Conservation (phyloP, 371 early-diverging fungal genomes). For the Zancudomyces culisetae region DNA sequence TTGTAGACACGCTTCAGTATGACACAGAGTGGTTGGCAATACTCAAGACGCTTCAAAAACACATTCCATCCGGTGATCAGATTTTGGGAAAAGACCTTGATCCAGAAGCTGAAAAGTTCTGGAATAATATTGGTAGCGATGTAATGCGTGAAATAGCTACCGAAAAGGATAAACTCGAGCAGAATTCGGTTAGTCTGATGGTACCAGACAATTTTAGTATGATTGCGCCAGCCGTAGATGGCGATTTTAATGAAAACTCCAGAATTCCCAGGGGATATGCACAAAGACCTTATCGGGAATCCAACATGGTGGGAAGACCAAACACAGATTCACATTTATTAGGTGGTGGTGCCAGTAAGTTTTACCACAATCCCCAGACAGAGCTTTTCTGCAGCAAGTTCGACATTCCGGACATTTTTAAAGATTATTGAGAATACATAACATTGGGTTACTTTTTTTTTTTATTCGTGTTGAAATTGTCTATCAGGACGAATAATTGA, state of each 20-base stretch:
- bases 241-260: neutral
- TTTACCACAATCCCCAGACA: neutral
- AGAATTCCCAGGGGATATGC: neutral
- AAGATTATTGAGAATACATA: neutral
- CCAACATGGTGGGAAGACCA: neutral
- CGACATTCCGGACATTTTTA: neutral
- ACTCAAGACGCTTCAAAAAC: neutral
- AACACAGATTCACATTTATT: too few species aligned
- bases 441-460: neutral
- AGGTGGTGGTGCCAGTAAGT: neutral
- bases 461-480: neutral
- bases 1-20: constrained; percentile 12
- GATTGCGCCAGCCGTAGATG: neutral
- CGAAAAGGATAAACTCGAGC: neutral
- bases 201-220: constrained; percentile 1
- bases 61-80: neutral
- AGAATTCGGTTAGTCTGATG: neutral
- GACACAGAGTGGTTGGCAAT: constrained; percentile 30
- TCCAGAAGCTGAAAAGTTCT: neutral
- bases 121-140: neutral
- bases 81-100: too few species aligned
- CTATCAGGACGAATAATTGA: too few species aligned
- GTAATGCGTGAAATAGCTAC: neutral
- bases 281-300: neutral
- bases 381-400: neutral